Conservation (phyloP, 1,284 basidiomycete species). For the Ustilago tritici region DNA sequence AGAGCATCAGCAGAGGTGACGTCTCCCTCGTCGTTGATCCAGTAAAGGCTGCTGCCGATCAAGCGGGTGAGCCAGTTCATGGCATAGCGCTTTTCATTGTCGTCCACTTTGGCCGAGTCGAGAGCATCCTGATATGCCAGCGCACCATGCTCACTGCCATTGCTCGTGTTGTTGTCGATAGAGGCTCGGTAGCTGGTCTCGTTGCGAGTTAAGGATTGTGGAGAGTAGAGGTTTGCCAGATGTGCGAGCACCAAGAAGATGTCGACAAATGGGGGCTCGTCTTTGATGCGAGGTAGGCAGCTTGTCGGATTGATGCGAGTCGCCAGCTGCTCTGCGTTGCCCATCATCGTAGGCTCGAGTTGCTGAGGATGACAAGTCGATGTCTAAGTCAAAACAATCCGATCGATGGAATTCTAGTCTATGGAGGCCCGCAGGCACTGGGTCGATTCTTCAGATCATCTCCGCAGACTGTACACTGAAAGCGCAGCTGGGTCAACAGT, state of each 20-base stretch:
- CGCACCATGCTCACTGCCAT: neutral
- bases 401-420: neutral
- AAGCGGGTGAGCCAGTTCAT: slow-evolving; percentile 53
- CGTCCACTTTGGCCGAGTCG: slow-evolving; percentile 38
- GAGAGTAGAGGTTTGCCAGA: slow-evolving; percentile 39
- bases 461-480: neutral
- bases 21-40: slow-evolving; percentile 27
- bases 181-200: neutral
- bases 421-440: neutral
- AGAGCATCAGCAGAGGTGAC: slow-evolving; percentile 23
- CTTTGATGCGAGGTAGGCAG: slow-evolving; percentile 38
- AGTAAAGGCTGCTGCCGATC: slow-evolving; percentile 44
- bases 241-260: slow-evolving; percentile 25
- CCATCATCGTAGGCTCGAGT: slow-evolving; percentile 6
- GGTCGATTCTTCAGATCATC: neutral
- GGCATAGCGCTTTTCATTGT: slow-evolving; percentile 40
- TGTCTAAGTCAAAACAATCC: neutral
- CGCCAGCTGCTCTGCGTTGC: neutral
- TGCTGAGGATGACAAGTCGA: neutral
- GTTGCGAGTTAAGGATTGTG: slow-evolving; percentile 24
- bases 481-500: neutral
- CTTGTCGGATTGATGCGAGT: slow-evolving; percentile 29
- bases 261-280: slow-evolving; percentile 14
- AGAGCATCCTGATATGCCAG: slow-evolving; percentile 25
- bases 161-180: neutral